phyloP scores from a whole-genome alignment of 1,284 basidiomycete genomes.

The Heterobasidion parviporum region DNA sequence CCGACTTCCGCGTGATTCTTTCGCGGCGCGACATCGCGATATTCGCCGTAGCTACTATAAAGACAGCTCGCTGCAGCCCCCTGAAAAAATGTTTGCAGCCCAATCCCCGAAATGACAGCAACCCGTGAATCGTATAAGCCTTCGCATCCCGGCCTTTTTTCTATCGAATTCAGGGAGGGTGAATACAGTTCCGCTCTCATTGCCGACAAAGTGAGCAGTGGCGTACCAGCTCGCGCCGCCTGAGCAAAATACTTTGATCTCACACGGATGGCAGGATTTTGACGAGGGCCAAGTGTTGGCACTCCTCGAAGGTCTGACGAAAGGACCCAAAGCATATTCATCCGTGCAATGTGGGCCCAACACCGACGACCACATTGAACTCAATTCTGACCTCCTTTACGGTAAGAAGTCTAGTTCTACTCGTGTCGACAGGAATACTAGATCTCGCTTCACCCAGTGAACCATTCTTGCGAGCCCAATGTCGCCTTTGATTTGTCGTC shows the following conservation, averaged over 20 bases:
- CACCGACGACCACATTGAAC: constrained; percentile 43
- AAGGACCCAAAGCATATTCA: constrained; percentile 26
- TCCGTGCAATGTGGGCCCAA: constrained; percentile 34
- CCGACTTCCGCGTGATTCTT: no score
- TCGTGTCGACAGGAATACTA: background rate
- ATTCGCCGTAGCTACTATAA: no score
- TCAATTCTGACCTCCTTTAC: constrained; percentile 60
- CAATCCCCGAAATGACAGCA: background rate
- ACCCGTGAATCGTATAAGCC: constrained; percentile 7
- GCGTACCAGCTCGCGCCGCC: background rate
- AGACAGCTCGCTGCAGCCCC: no score
- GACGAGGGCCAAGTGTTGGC: constrained; percentile 25
- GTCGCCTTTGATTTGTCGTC: constrained; percentile 45
- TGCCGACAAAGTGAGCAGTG: constrained; percentile 6
- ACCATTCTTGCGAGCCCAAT: constrained; percentile 63
- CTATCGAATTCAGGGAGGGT: constrained; percentile 9
- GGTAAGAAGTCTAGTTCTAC: constrained; percentile 20
- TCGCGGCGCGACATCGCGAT: no score
- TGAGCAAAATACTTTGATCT: background rate
- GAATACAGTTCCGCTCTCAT: constrained; percentile 7
- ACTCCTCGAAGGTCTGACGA: constrained; percentile 20
- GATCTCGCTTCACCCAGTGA: constrained; percentile 26
- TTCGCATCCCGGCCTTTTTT: constrained; percentile 11
- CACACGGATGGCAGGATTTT: constrained; percentile 19
- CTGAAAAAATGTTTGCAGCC: no score